Evolutionary conservation across 2,329 filamentous ascomycete genomes (phyloP), one percentile per base, ranked within the genome.

Genomic region (Colletotrichum kahawae): DNA sequence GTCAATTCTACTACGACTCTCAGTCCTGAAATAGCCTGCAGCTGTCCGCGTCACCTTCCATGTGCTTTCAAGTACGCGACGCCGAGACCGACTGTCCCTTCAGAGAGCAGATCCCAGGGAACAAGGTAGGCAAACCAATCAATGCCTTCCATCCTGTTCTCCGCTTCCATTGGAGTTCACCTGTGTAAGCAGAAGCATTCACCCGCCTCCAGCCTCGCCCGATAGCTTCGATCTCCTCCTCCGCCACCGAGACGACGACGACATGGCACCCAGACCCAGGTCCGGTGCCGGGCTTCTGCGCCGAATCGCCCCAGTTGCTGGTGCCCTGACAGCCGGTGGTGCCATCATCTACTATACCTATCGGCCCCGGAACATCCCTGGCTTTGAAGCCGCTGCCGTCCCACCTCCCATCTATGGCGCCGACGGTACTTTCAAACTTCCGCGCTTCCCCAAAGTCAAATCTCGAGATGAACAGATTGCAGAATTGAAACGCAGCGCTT

Each of bases 281-380:
- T 13, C 34, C 31, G 69, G 31, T 34, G 38, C 67, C 27, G 18
- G 67, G 33, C 27, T 85, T 54, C 75, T 88, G 56, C 85, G 88
- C 78, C 86, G 87, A 68, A 80, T 88, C 24, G 84, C 86, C 31
- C 79, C 87, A 31, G 86, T 88, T 3, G 82, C 85, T 59, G 85
- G 85, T 27, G 79, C 85, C 63, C 84, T 84, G 60, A 82, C 84
- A 57, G 84, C 84, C 29, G 86, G 87, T 33, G 85, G 86, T 76
- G 86, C 87, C 70, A 80, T 88, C 43, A 81, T 90, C 33, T 83
- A 85, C 78, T 90, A 88, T 81, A 84, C 85, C 77, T 94, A 94
- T 84, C 91, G 93, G 48, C 93, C 93, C 14, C 90, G 92, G 80
- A 92, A 94, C 82, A 93, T 95, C 75, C 93, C 93, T 62, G 93